These are phyloP conservation scores for Odontarrhena argentea DNA, from an alignment of 345 rosid species.

Conservation along the genomic window DNA sequence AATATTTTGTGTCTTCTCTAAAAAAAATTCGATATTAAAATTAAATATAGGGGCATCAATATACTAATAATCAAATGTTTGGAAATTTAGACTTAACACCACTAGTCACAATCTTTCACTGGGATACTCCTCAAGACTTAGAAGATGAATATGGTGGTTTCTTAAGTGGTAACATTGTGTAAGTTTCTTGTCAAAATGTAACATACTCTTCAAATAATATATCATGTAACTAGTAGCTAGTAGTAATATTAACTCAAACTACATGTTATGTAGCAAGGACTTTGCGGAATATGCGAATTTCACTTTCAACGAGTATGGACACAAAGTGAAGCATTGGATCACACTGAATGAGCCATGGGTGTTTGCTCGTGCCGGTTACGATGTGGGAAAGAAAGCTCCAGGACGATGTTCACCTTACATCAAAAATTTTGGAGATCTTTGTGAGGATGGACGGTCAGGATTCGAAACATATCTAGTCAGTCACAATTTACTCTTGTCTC, in stretches of 20 bases:
- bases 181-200: slow-evolving; percentile 9
- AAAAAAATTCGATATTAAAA: background rate
- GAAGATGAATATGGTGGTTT: slow-evolving; percentile 39
- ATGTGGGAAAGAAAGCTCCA: slow-evolving; percentile 39
- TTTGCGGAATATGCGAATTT: slow-evolving; percentile 39
- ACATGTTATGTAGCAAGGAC: slow-evolving; percentile 19
- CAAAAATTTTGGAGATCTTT: background rate
- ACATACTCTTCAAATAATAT: no score
- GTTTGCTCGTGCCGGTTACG: slow-evolving; percentile 42
- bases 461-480: slow-evolving; percentile 42
- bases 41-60: no score
- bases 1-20: background rate
- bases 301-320: slow-evolving; percentile 39
- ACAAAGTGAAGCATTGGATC: slow-evolving; percentile 40
- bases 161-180: slow-evolving; percentile 38
- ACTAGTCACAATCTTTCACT: slow-evolving; percentile 41
- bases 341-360: slow-evolving; percentile 47
- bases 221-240: background rate
- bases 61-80: background rate
- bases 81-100: slow-evolving; percentile 28
- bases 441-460: slow-evolving; percentile 45
- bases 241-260: background rate
- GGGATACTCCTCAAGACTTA: slow-evolving; percentile 13
- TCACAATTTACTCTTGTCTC: slow-evolving; percentile 37
- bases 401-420: slow-evolving; percentile 44